Evolutionary conservation across 352 stramenopile genomes (phyloP), one percentile per base, ranked within the genome.

Genomic region (Phytophthora sp.): DNA sequence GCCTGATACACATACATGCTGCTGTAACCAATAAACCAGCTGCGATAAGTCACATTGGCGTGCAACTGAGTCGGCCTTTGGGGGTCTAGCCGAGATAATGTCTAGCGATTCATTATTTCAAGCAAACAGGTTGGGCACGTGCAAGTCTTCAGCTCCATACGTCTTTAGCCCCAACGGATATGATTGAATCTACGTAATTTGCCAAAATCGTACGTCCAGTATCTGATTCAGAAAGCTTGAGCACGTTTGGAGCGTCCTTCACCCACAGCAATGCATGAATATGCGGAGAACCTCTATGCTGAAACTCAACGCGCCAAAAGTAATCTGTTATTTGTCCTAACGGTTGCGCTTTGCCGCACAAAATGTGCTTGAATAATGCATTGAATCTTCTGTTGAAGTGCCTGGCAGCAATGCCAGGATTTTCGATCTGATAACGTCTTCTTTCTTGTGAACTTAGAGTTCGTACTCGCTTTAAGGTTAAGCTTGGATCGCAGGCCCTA

Each of bases 251-350:
- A 2, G 62, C 57, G 5, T 62, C 21, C 26, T 54, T 50, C 4
- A 66, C 27, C 66, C 66, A 69, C 3, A 76, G 24, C 0, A 69
- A 30, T 5, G 37, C 61, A 37, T 75, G 45, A 32, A 67, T 63
- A n/a, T 71, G 60, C 4, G 63, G 66, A 3, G 60, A 75, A 2
- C 66, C 60, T 6, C 50, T 35, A 2, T 54, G 32, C 20, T 71
- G 55, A 35, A 69, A 70, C n/a, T 69, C 44, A 0, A 74, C 54
- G 8, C 59, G 43, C 66, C 66, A 76, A 24, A 76, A 72, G 18
- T 44, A 64, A 28, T 64, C 56, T 0, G 17, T 18, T 8, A 72
- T 63, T 43, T 62, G 34, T 6, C 56, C 55, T 0, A 71, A 32
- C 3, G 53, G 52, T 23, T 53, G 34, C 0, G 42, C 15, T 39